These are phyloP conservation scores for Fragilariopsis cylindrus DNA, from an alignment of 108 stramenopile genomes.

Conservation along the genomic window DNA sequence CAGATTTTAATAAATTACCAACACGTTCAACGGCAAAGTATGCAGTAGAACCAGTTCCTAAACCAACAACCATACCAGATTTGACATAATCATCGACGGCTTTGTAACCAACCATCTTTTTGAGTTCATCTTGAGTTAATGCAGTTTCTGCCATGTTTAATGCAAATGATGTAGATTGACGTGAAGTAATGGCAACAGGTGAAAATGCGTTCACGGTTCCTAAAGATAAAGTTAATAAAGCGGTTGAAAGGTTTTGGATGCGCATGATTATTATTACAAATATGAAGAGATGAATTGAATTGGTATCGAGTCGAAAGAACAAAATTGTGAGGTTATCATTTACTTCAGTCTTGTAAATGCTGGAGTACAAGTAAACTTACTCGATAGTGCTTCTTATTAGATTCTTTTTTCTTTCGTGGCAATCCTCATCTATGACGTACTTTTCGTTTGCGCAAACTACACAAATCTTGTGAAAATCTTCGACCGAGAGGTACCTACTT, in stretches of 20 bases:
- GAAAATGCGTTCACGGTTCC: slow-evolving; percentile 31
- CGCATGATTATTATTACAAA: slow-evolving; percentile 22
- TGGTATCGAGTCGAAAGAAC: too few species aligned
- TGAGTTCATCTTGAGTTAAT: slow-evolving; percentile 82
- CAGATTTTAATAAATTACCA: slow-evolving; percentile 85
- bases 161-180: slow-evolving; percentile 30
- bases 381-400: too few species aligned
- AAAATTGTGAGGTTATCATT: too few species aligned
- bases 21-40: slow-evolving; percentile 99
- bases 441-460: too few species aligned
- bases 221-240: slow-evolving; percentile 27
- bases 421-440: too few species aligned
- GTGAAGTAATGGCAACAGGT: slow-evolving; percentile 20
- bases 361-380: too few species aligned
- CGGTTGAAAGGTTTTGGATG: slow-evolving; percentile 24
- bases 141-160: neutral
- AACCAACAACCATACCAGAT: slow-evolving; percentile 98
- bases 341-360: too few species aligned
- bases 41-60: slow-evolving; percentile 98
- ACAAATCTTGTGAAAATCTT: too few species aligned
- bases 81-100: slow-evolving; percentile 91
- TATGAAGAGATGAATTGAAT: too few species aligned
- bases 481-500: too few species aligned
- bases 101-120: slow-evolving; percentile 90
- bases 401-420: too few species aligned